phyloP scores from a whole-genome alignment of 2,329 filamentous ascomycete genomes.

The Aspergillus sp. region DNA sequence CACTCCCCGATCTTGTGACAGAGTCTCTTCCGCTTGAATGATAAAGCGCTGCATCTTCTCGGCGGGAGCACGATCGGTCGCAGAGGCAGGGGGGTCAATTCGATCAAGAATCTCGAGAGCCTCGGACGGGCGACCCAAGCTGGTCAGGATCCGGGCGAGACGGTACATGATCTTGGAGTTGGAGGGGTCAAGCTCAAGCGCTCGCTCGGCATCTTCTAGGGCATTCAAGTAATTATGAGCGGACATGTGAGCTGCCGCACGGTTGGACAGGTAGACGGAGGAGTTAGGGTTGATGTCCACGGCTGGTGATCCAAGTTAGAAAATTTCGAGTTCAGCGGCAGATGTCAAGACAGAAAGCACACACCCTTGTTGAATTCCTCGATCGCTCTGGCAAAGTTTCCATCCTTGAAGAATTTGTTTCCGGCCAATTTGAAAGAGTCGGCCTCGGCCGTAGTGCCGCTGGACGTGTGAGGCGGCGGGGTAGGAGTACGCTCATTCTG shows the following conservation, averaged over 20 bases:
- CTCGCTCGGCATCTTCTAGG: slow-evolving; percentile 80
- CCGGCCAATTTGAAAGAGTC: slow-evolving; percentile 90
- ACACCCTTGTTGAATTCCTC: slow-evolving; percentile 92
- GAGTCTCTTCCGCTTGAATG: slow-evolving; percentile 72
- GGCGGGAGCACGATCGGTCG: slow-evolving; percentile 82
- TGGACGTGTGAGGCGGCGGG: slow-evolving; percentile 50
- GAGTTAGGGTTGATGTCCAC: slow-evolving; percentile 84
- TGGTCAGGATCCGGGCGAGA: slow-evolving; percentile 85
- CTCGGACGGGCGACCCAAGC: slow-evolving; percentile 80
- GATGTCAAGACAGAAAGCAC: slow-evolving; percentile 19
- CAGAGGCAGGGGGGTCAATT: slow-evolving; percentile 76
- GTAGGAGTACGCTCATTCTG: slow-evolving; percentile 43
- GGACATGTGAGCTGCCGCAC: slow-evolving; percentile 90
- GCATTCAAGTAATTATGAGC: slow-evolving; percentile 76
- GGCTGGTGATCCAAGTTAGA: slow-evolving; percentile 53
- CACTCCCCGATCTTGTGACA: slow-evolving; percentile 72
- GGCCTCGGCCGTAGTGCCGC: slow-evolving; percentile 66
- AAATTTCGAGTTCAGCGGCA: background rate
- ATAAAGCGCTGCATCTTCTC: slow-evolving; percentile 83
- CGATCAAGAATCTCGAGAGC: slow-evolving; percentile 78
- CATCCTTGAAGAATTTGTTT: slow-evolving; percentile 96
- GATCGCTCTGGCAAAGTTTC: slow-evolving; percentile 83
- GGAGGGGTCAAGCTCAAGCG: slow-evolving; percentile 77
- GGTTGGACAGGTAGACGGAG: slow-evolving; percentile 88
- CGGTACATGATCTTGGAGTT: slow-evolving; percentile 88